Evolutionary conservation across 257 asterid species (phyloP).

Genomic region (Fraxinus americana): DNA sequence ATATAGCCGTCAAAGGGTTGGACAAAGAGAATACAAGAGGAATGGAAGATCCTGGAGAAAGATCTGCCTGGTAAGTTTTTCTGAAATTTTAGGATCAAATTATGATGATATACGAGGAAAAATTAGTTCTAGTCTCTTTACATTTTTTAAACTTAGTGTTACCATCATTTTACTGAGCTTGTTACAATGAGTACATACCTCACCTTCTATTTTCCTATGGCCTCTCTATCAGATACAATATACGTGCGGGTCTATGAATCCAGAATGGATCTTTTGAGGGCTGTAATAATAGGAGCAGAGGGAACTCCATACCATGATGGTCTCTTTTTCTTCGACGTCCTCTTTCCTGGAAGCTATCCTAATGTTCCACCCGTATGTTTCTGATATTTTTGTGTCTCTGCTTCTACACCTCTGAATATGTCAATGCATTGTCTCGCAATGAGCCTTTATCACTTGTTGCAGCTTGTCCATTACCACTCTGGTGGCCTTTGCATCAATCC

Average conservation of each 20-base stretch:
- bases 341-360: constrained; percentile 80
- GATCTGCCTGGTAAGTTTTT: constrained; percentile 75
- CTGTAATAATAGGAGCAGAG: constrained; percentile 89
- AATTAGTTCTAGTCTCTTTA: not conserved
- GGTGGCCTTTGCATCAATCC: constrained; percentile 94
- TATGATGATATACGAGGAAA: not conserved
- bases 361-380: constrained; percentile 80
- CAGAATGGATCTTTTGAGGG: constrained; percentile 93
- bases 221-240: constrained; percentile 61
- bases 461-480: constrained; percentile 87
- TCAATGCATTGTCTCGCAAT: not conserved
- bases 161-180: not conserved
- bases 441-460: constrained; percentile 26
- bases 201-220: constrained; percentile 18
- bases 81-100: not conserved
- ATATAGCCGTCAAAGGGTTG: constrained; percentile 68
- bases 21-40: constrained; percentile 91
- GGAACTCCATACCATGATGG: constrained; percentile 99
- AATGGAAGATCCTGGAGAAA: constrained; percentile 84
- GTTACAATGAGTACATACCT: constrained; percentile 1
- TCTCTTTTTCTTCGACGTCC: constrained; percentile 89
- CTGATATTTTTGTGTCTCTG: constrained; percentile 3
- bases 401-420: not conserved
- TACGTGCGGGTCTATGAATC: constrained; percentile 85
- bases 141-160: not conserved